Percentiles rank a stretch among this genome's conserved stretches.
phyloP scores from a whole-genome alignment of 768 basidiomycete species.

The Jaapia argillacea region DNA sequence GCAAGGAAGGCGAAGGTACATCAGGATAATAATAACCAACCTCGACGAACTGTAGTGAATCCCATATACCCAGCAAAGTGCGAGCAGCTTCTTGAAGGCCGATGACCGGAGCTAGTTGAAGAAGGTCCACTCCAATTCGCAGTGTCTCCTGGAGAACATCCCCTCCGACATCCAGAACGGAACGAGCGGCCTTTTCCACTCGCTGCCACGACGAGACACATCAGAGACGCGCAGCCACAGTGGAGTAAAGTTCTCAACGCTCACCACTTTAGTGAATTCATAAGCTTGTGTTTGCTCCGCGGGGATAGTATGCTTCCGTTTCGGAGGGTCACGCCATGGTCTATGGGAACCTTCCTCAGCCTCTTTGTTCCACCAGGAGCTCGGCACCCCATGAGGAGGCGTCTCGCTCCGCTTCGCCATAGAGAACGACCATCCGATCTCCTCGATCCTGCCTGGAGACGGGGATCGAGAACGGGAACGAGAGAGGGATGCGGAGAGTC shows the following conservation, averaged over 20 bases:
- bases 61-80: constrained; percentile 54
- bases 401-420: constrained; percentile 9
- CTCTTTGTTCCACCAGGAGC: constrained; percentile 15
- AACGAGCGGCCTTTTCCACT: constrained; percentile 26
- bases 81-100: constrained; percentile 43
- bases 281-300: constrained; percentile 18
- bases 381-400: background rate
- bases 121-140: constrained; percentile 28
- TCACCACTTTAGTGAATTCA: constrained; percentile 17
- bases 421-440: too few relatives aligned
- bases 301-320: constrained; percentile 15
- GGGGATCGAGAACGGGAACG: too few relatives aligned
- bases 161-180: constrained; percentile 30
- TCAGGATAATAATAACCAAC: constrained; percentile 26
- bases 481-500: too few relatives aligned
- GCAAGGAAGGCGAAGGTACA: background rate
- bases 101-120: constrained; percentile 44
- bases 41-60: constrained; percentile 47
- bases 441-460: background rate
- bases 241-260: background rate
- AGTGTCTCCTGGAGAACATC: constrained; percentile 37
- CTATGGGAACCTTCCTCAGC: constrained; percentile 8
- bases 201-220: constrained; percentile 11
- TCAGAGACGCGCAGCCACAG: too few relatives aligned
- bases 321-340: constrained; percentile 15